Base-by-base conservation (phyloP, 2,329 filamentous ascomycete species). In the Aspergillus arachidicola region DNA sequence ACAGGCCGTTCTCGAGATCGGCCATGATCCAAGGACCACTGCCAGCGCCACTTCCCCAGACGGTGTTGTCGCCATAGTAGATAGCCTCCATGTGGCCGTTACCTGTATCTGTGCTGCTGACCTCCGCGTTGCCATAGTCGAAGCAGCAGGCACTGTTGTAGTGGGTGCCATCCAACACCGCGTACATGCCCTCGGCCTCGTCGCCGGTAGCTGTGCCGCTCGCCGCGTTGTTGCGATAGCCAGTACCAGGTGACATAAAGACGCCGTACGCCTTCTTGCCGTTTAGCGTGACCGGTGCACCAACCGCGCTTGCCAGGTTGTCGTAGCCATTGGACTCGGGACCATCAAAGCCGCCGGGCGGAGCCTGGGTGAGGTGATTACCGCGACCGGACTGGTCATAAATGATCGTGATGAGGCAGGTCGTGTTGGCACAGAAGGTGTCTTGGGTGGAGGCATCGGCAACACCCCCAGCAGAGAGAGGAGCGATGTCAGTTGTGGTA, bases 41-140 rank as follows among this genome's bases (percentile, higher is more conserved):
- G 51, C 87, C 87, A 4, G 84, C 61, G 10, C 88, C 88, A 9
- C 73, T 75, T 21, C 87, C 87, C 85, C 86, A 89, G 66, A 63
- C 63, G 0, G 79, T 86, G 72, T 71, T 83, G 72, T 79, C 77
- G 1, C 88, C 88, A 68, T 82, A 90, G 81, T 90, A 90, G 62
- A 90, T 86, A 60, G 88, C 86, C 71, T 91, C 88, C 88, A 91
- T 91, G 69, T 89, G 87, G 19, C 86, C 88, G 59, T 85, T 83
- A 3, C 88, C 88, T 0, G 86, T 84, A 63, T 87, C 85, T 1
- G 3, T 64, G 62, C 71, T 83, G 72, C 68, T 86, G 3, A 78
- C 81, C 76, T 87, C 85, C 53, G 84, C 85, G 55, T 87, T 87
- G 54, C 85, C 85, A 57, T 86, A 87, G 73, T 87, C 84, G 67